Percentiles rank a stretch among this genome's conserved stretches.
phyloP scores from a whole-genome alignment of 116 monocot genomes.

The Iris pallida region DNA sequence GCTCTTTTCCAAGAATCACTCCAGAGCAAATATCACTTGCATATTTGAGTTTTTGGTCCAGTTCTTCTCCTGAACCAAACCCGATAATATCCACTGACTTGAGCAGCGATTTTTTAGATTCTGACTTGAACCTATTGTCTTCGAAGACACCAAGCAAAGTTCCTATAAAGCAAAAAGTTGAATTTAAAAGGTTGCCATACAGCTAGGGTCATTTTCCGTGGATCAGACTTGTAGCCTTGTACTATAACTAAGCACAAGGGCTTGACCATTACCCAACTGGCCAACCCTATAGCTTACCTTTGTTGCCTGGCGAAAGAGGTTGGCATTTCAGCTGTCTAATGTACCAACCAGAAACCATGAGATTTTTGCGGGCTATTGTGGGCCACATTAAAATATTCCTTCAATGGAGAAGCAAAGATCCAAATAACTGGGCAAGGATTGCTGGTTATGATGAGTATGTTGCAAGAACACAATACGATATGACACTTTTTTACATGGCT shows the following conservation, averaged over 20 bases:
- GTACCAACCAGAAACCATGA: neutral
- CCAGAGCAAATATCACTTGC: slow-evolving; percentile 75
- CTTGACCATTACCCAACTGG: neutral
- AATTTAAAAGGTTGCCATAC: neutral
- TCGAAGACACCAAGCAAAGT: slow-evolving; percentile 74
- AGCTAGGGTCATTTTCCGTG: neutral
- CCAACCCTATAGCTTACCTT: neutral
- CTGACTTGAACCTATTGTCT: slow-evolving; percentile 85
- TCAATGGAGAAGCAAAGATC: neutral
- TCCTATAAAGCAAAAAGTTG: slow-evolving; percentile 31
- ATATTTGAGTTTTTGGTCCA: slow-evolving; percentile 72
- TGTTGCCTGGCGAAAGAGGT: neutral
- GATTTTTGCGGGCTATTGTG: neutral
- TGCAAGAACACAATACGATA: neutral
- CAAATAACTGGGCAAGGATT: neutral
- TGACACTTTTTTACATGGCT: neutral
- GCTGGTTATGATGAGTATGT: neutral
- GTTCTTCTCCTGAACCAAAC: slow-evolving; percentile 60
- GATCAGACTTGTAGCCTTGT: neutral
- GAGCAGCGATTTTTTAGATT: slow-evolving; percentile 64
- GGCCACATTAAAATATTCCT: neutral
- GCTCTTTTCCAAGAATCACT: slow-evolving; percentile 88
- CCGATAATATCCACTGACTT: slow-evolving; percentile 85
- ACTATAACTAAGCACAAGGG: neutral
- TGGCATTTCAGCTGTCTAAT: neutral